Percentiles rank a stretch among this genome's conserved stretches.
Conservation (phyloP, 805 yeast genomes). For the Teunomyces funiuensis region DNA sequence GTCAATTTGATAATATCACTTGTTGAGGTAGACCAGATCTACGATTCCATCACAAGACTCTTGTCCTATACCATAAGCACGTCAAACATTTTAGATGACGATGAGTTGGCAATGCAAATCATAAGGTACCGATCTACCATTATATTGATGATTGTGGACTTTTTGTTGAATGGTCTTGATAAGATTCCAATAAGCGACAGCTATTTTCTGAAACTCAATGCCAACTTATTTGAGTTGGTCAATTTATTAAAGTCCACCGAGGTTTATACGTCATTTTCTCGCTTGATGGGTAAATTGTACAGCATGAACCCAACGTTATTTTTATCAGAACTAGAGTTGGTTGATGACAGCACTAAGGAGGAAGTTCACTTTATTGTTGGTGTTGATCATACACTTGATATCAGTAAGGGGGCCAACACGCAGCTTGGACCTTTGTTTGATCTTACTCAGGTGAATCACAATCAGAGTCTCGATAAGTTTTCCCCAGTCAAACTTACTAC, state of each 20-base stretch:
- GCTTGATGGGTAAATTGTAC: slow-evolving; percentile 27
- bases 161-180: slow-evolving; percentile 26
- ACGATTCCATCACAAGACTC: slow-evolving; percentile 25
- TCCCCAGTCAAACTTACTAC: slow-evolving; percentile 32
- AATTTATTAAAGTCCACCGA: slow-evolving; percentile 33
- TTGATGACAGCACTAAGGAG: slow-evolving; percentile 23
- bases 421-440: slow-evolving; percentile 25
- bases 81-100: slow-evolving; percentile 28
- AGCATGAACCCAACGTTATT: slow-evolving; percentile 29
- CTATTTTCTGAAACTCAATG: slow-evolving; percentile 23
- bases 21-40: slow-evolving; percentile 28
- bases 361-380: slow-evolving; percentile 36
- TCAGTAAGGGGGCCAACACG: slow-evolving; percentile 10
- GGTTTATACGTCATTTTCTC: slow-evolving; percentile 21
- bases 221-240: slow-evolving; percentile 31
- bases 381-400: slow-evolving; percentile 22
- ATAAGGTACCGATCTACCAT: slow-evolving; percentile 32
- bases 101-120: slow-evolving; percentile 36
- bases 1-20: slow-evolving; percentile 23
- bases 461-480: slow-evolving; percentile 7
- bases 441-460: slow-evolving; percentile 27
- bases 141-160: slow-evolving; percentile 24
- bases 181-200: slow-evolving; percentile 36
- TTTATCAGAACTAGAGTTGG: slow-evolving; percentile 22
- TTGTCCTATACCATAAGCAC: slow-evolving; percentile 32